phyloP scores from a whole-genome alignment of 2,329 filamentous ascomycete species.

The Decorospora gaudefroyi region DNA sequence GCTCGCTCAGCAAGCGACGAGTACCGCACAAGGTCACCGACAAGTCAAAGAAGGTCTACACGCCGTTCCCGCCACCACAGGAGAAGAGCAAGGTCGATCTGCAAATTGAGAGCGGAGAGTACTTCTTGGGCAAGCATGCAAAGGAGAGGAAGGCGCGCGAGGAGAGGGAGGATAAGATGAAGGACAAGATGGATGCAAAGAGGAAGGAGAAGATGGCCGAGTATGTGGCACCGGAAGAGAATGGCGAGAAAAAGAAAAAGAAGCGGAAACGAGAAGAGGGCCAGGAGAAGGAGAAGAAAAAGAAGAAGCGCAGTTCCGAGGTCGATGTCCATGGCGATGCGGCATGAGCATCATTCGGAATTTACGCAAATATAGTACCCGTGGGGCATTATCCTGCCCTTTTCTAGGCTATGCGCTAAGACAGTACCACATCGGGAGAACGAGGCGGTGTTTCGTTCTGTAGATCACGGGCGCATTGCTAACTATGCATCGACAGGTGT shows the following conservation, averaged over 20 bases:
- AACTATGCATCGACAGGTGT: slow-evolving; percentile 30
- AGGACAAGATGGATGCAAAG: slow-evolving; percentile 85
- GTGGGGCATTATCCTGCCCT: too few relatives aligned
- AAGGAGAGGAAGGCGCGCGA: slow-evolving; percentile 83
- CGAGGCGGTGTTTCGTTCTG: background rate
- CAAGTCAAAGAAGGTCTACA: slow-evolving; percentile 93
- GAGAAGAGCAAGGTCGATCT: slow-evolving; percentile 99
- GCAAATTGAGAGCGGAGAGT: slow-evolving; percentile 97
- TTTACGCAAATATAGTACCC: background rate
- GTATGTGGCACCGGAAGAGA: slow-evolving; percentile 84
- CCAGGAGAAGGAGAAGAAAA: slow-evolving; percentile 57
- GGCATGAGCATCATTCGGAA: slow-evolving; percentile 10
- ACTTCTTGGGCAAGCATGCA: slow-evolving; percentile 89
- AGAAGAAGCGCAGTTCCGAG: slow-evolving; percentile 41
- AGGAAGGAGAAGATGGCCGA: slow-evolving; percentile 81
- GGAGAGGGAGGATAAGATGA: slow-evolving; percentile 81
- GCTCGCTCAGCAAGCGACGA: slow-evolving; percentile 80
- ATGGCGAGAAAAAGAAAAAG: slow-evolving; percentile 58
- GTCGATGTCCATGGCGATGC: slow-evolving; percentile 36
- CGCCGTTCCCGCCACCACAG: slow-evolving; percentile 92
- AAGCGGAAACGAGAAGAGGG: slow-evolving; percentile 52
- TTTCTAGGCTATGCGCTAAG: too few relatives aligned
- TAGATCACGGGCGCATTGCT: slow-evolving; percentile 1
- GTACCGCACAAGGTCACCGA: slow-evolving; percentile 85
- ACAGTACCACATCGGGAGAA: background rate